Evolutionary conservation across 192 early-diverging fungal species (phyloP), one percentile per base, ranked within the genome.

Genomic region (Rhizophagus clarus): DNA sequence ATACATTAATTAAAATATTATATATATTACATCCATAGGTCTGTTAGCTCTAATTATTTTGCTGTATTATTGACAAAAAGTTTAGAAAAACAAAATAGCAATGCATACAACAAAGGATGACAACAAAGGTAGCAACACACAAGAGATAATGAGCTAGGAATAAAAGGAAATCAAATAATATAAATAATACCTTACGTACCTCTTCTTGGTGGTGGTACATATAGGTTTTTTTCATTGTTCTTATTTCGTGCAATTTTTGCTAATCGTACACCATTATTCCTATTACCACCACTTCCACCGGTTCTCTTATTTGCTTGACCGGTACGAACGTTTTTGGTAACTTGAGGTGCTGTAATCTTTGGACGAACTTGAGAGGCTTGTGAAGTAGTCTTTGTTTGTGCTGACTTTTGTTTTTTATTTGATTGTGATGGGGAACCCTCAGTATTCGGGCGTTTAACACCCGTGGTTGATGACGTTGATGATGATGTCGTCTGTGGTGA

Each of bases 151-250:
- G 47, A 49, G 15, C 47, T 17, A 47, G 17, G 49, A 51, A 47
- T 11, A 12, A 47, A 47, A 47, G 45, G 45, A 47, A 47, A 51
- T 17, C 49, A 51, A 15, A 51, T 3, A 15, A 51, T 17, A 51
- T 17, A 17, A 51, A 51, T 17, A 51, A 17, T 56, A 56, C 49
- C 49, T 71, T 31, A 71, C 69, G 32, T 72, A 72, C 71, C 71
- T 72, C 71, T 72, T 72, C 71, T 49, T 15, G 71, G 71, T 51
- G 71, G 71, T 24, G 71, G 71, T 22, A 72, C 71, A 47, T 72
- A 72, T 29, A 72, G 42, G n/a, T 42, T 72, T 47, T 26, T 15
- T 28, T 72, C 28, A 47, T 72, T 72, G 24, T n/a, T 72, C 26
- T 72, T 34, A 22, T 69, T 69, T 34, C 67, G 28, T 6, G 28